phyloP scores from a whole-genome alignment of 108 stramenopile species.

The Pseudonitzschia multistriata region DNA sequence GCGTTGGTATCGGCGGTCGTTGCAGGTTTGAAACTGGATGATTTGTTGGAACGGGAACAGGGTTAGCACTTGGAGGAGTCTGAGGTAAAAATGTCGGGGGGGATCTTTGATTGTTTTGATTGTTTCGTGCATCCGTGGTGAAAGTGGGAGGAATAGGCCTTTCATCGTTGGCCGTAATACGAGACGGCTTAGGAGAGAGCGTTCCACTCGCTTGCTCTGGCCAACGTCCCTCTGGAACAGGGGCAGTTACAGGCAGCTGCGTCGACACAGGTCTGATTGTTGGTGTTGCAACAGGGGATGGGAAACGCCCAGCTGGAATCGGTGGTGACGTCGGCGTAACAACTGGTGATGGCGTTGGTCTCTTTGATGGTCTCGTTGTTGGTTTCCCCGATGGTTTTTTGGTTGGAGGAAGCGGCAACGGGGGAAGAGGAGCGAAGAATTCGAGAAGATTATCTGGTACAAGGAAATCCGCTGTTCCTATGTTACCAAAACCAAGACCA shows the following conservation, averaged over 20 bases:
- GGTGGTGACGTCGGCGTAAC: not conserved
- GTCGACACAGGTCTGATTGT: not conserved
- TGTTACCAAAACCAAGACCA: not conserved
- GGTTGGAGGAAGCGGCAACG: not conserved
- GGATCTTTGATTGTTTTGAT: not conserved
- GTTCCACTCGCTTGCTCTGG: not conserved
- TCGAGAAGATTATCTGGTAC: not conserved
- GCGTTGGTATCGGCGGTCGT: not conserved
- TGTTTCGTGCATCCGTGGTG: not conserved
- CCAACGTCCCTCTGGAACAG: not conserved
- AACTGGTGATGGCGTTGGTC: not conserved
- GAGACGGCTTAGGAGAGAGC: not conserved
- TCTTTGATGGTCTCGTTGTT: not conserved
- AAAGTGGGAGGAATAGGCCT: no score
- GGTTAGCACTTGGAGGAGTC: not conserved
- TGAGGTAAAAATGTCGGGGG: not conserved
- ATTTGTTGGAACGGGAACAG: slow-evolving; percentile 1
- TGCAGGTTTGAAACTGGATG: no score
- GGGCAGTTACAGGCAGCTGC: not conserved
- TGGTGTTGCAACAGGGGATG: not conserved
- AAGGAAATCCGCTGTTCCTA: not conserved
- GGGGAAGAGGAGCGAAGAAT: slow-evolving; percentile 1
- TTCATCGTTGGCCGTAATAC: no score
- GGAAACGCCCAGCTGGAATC: slow-evolving; percentile 9
- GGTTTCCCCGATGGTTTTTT: not conserved